Conservation (phyloP, 768 basidiomycete genomes). For the Leccinellum luteum region DNA sequence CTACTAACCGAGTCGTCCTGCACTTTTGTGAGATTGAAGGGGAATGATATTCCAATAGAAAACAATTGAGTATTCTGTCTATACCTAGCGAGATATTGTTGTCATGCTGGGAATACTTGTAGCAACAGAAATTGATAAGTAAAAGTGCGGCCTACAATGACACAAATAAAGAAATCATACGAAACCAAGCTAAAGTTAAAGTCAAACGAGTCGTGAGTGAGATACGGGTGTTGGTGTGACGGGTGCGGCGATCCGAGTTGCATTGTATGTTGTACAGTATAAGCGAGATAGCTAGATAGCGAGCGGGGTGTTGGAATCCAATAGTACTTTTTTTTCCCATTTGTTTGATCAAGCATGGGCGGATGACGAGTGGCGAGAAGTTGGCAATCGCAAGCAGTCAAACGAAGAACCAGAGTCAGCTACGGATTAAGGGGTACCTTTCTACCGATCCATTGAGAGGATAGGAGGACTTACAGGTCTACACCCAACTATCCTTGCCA, state of each 20-base stretch:
- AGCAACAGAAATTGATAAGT: constrained; percentile 31
- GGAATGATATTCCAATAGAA: constrained; percentile 13
- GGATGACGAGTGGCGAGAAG: background rate
- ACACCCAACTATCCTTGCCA: constrained; percentile 79
- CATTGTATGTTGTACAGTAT: constrained; percentile 26
- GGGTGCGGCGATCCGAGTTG: constrained; percentile 18
- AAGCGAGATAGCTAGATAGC: constrained; percentile 18
- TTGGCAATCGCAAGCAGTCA: background rate
- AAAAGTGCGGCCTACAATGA: constrained; percentile 23
- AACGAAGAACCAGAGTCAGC: constrained; percentile 1
- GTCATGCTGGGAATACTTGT: constrained; percentile 30
- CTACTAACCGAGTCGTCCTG: background rate
- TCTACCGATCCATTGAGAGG: constrained; percentile 45
- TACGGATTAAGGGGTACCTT: constrained; percentile 37
- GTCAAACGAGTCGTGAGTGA: constrained; percentile 14
- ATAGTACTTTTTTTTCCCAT: constrained; percentile 7
- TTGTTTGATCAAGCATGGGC: constrained; percentile 9
- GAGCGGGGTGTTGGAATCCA: constrained; percentile 8
- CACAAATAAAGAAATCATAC: constrained; percentile 27
- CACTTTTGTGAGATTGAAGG: background rate
- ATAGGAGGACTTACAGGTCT: constrained; percentile 41
- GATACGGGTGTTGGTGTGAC: constrained; percentile 16
- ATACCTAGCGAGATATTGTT: constrained; percentile 29
- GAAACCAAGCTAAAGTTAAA: constrained; percentile 18
- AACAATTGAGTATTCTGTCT: constrained; percentile 22